phyloP scores from a whole-genome alignment of 2,329 filamentous ascomycete species.

The Stagonosporopsis vannaccii region DNA sequence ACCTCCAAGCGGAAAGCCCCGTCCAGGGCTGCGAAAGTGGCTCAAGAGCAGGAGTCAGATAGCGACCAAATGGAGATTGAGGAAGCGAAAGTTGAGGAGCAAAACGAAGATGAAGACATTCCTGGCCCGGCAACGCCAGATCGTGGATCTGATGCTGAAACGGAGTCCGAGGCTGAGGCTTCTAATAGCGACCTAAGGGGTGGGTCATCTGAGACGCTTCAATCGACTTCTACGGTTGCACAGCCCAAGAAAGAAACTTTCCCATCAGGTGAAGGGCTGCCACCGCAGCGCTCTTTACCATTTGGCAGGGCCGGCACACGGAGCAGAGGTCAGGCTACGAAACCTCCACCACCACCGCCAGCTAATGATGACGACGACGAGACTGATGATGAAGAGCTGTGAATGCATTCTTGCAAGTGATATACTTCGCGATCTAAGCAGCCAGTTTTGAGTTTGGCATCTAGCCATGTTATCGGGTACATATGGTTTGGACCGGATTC shows the following conservation, averaged over 20 bases:
- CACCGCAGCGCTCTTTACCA: conserved; percentile 47
- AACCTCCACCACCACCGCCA: conserved; percentile 18
- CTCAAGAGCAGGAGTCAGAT: conserved; percentile 34
- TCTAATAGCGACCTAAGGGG: conserved; percentile 15
- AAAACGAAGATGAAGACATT: conserved; percentile 33
- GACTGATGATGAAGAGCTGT: conserved; percentile 50
- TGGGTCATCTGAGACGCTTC: conserved; percentile 28
- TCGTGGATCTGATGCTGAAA: conserved; percentile 44
- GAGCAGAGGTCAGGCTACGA: conserved; percentile 24
- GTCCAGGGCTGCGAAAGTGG: conserved; percentile 25
- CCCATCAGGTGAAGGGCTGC: conserved; percentile 26
- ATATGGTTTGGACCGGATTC: neutral
- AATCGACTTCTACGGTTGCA: conserved; percentile 27
- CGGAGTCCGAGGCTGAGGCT: conserved; percentile 42
- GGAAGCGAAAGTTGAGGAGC: conserved; percentile 36
- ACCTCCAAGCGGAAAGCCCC: conserved; percentile 47
- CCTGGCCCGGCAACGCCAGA: conserved; percentile 43
- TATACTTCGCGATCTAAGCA: neutral
- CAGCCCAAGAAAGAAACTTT: conserved; percentile 24
- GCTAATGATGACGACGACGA: conserved; percentile 40
- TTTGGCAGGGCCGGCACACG: conserved; percentile 39
- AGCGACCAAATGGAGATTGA: conserved; percentile 46
- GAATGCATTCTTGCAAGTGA: neutral
- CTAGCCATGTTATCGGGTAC: neutral
- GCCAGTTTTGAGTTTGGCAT: neutral